Evolutionary conservation across 116 monocot genomes (phyloP).

Genomic region (Posidonia oceanica): DNA sequence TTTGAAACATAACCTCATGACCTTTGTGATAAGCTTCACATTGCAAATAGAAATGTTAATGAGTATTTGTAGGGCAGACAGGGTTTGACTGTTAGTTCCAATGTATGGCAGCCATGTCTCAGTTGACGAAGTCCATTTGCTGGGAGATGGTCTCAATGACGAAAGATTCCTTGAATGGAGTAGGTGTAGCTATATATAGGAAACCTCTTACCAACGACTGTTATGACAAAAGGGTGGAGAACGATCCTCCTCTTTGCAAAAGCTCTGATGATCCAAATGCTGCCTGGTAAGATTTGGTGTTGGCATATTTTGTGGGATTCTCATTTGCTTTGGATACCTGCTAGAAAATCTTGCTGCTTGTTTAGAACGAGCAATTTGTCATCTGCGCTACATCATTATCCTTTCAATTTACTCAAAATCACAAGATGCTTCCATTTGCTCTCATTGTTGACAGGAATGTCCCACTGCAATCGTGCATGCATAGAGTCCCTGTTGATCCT

Average conservation of each 20-base stretch:
- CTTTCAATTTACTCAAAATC: too few relatives aligned
- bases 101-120: conserved; percentile 53
- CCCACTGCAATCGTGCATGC: conserved; percentile 66
- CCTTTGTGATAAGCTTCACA: too few relatives aligned
- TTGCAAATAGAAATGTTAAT: too few relatives aligned
- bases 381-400: too few relatives aligned
- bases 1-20: too few relatives aligned
- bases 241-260: conserved; percentile 57
- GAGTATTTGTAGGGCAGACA: background rate
- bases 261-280: conserved; percentile 80
- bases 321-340: background rate
- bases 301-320: background rate
- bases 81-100: background rate
- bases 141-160: conserved; percentile 76
- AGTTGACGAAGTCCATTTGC: conserved; percentile 74
- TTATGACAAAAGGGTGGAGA: conserved; percentile 44
- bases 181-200: conserved; percentile 64
- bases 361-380: too few relatives aligned
- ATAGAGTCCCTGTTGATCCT: conserved; percentile 45
- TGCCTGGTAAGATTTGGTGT: conserved; percentile 48
- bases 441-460: conserved; percentile 44
- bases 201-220: conserved; percentile 67
- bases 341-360: too few relatives aligned
- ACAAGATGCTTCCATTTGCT: background rate
- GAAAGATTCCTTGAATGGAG: conserved; percentile 42